Conservation (phyloP, 1,139 yeast genomes). For the Protomyces gravidus region DNA sequence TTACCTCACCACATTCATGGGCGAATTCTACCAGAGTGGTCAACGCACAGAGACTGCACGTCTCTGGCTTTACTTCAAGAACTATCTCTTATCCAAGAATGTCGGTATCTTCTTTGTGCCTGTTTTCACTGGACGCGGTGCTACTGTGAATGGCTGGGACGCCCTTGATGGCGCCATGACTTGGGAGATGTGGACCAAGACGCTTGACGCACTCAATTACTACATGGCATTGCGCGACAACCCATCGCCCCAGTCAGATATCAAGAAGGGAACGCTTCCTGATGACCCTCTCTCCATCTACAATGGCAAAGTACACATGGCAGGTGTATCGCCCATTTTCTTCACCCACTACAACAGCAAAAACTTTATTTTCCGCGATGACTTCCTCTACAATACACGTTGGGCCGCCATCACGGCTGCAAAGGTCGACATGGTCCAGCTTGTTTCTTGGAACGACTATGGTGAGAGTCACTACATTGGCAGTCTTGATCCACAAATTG, state of each 20-base stretch:
- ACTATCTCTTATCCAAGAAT: constrained; percentile 14
- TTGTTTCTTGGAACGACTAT: constrained; percentile 33
- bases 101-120: constrained; percentile 30
- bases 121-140: constrained; percentile 15
- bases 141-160: constrained; percentile 26
- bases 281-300: background rate
- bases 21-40: constrained; percentile 17
- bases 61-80: constrained; percentile 28
- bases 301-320: constrained; percentile 30
- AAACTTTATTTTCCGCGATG: constrained; percentile 24
- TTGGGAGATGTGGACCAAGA: constrained; percentile 32
- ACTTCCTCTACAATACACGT: constrained; percentile 24
- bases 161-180: constrained; percentile 29
- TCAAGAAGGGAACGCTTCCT: background rate
- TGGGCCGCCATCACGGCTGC: constrained; percentile 27
- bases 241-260: constrained; percentile 3
- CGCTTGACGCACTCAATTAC: constrained; percentile 13
- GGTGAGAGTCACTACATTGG: constrained; percentile 32
- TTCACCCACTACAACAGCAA: constrained; percentile 30
- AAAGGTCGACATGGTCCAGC: constrained; percentile 29
- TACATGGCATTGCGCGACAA: constrained; percentile 6
- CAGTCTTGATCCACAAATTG: constrained; percentile 12
- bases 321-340: constrained; percentile 30
- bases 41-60: constrained; percentile 11
- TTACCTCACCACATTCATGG: constrained; percentile 30